A percentile compares a stretch with the other conserved stretches of the same genome.
These are phyloP conservation scores for Suillus variegatus DNA, from an alignment of 768 basidiomycete genomes.

Conservation along the genomic window DNA sequence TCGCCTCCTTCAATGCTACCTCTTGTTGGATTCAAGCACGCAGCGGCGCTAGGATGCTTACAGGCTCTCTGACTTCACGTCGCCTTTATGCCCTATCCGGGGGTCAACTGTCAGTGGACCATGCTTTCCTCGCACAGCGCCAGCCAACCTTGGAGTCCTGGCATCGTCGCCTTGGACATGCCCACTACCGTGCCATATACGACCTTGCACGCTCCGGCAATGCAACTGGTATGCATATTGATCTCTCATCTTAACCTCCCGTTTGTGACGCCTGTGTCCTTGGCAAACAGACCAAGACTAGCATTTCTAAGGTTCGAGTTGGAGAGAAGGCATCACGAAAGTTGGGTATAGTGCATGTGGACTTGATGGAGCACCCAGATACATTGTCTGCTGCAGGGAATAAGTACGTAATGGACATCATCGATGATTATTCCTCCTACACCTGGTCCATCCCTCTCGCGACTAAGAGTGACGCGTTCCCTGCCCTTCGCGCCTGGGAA, in stretches of 20 bases:
- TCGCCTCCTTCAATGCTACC: constrained; percentile 19
- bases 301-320: neutral
- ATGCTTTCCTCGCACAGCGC: constrained; percentile 15
- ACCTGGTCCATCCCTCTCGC: too few relatives aligned
- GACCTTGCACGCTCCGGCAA: constrained; percentile 15
- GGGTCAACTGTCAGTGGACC: constrained; percentile 11
- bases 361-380: too few relatives aligned
- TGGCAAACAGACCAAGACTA: constrained; percentile 4
- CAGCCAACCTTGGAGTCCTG: neutral
- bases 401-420: too few relatives aligned
- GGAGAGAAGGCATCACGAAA: neutral
- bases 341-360: too few relatives aligned
- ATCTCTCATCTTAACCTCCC: constrained; percentile 1
- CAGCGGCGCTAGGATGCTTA: neutral
- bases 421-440: too few relatives aligned
- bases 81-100: constrained; percentile 1
- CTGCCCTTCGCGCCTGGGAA: too few relatives aligned
- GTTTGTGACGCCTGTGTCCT: constrained; percentile 4
- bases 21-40: constrained; percentile 5
- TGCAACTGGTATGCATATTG: constrained; percentile 11
- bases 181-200: constrained; percentile 25
- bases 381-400: too few relatives aligned
- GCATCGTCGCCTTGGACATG: too few relatives aligned
- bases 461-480: too few relatives aligned
- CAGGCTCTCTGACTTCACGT: neutral